phyloP scores from a whole-genome alignment of 371 early-diverging fungal species.

The Mortierella sp. region DNA sequence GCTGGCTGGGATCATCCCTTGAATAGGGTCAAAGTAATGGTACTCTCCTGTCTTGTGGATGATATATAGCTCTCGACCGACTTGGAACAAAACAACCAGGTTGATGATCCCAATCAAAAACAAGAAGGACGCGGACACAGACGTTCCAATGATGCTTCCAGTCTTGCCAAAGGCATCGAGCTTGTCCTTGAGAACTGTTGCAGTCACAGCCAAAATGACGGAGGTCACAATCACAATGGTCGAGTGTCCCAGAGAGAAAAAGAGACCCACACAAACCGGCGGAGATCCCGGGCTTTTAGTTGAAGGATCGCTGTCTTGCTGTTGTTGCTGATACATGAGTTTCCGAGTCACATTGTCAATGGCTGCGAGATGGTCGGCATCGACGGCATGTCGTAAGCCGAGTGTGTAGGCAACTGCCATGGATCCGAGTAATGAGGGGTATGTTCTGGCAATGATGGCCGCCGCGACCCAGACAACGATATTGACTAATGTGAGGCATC shows the following conservation, averaged over 20 bases:
- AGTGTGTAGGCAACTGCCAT: constrained; percentile 71
- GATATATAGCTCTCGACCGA: constrained; percentile 53
- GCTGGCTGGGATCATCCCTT: constrained; percentile 46
- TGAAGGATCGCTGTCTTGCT: too few species aligned
- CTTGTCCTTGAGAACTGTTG: constrained; percentile 59
- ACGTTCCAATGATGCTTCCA: constrained; percentile 69
- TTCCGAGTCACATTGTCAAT: constrained; percentile 80
- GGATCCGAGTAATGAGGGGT: constrained; percentile 61
- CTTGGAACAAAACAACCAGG: constrained; percentile 57
- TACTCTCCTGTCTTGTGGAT: constrained; percentile 59
- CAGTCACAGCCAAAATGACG: constrained; percentile 63
- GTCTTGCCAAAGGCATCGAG: constrained; percentile 60
- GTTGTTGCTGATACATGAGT: constrained; percentile 56
- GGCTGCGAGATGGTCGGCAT: constrained; percentile 83
- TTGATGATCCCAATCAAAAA: constrained; percentile 71
- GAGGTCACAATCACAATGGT: constrained; percentile 70
- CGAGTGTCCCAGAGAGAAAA: constrained; percentile 77
- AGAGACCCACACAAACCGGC: constrained; percentile 71
- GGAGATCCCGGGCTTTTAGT: too few species aligned
- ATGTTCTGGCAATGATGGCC: constrained; percentile 48
- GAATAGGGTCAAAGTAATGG: constrained; percentile 59
- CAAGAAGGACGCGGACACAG: constrained; percentile 67
- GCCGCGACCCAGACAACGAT: constrained; percentile 60
- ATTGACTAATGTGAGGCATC: constrained; percentile 52
- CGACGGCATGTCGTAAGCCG: constrained; percentile 76